Evolutionary conservation across 169 alveolate genomes (phyloP).

Genomic region (Eimeria praecox): DNA sequence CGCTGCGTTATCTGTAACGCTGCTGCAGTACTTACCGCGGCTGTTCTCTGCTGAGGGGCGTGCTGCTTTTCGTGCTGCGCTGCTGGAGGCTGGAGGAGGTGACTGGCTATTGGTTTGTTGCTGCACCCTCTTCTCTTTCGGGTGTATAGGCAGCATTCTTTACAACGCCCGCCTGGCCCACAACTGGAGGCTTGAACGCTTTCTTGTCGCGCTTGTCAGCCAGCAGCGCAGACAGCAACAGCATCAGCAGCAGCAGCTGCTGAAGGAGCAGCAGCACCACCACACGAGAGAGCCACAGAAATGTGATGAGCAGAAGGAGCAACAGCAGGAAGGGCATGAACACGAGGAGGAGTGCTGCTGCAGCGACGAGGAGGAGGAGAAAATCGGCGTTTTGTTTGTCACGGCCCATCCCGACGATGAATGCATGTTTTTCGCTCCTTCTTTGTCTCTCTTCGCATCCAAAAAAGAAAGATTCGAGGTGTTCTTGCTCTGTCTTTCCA

Average conservation of each 20-base stretch:
- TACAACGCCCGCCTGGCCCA: slow-evolving; percentile 50
- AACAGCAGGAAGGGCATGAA: not conserved
- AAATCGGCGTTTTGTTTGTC: slow-evolving; percentile 36
- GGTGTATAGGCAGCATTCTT: slow-evolving; percentile 33
- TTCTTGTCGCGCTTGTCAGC: not conserved
- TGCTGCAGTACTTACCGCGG: slow-evolving; percentile 40
- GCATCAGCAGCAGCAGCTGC: slow-evolving; percentile 36
- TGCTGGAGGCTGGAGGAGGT: not conserved
- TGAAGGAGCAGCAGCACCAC: not conserved
- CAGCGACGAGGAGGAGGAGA: slow-evolving; percentile 25
- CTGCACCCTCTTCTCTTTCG: slow-evolving; percentile 15
- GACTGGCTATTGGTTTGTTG: not conserved
- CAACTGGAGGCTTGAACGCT: slow-evolving; percentile 49
- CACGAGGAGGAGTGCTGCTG: slow-evolving; percentile 1
- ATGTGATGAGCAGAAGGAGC: not conserved
- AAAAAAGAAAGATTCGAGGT: slow-evolving; percentile 18
- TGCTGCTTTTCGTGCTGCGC: not conserved
- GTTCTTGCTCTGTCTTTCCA: slow-evolving; percentile 71
- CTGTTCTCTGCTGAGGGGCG: slow-evolving; percentile 24
- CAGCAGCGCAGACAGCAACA: slow-evolving; percentile 55
- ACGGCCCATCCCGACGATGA: slow-evolving; percentile 81
- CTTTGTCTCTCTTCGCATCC: slow-evolving; percentile 36
- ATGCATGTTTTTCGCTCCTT: slow-evolving; percentile 73
- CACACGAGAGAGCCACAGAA: not conserved
- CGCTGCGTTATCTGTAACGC: slow-evolving; percentile 14